Evolutionary conservation across 176 grass and related monocot genomes (phyloP), one percentile per base, ranked within the genome.

Genomic region (Oryza punctata): DNA sequence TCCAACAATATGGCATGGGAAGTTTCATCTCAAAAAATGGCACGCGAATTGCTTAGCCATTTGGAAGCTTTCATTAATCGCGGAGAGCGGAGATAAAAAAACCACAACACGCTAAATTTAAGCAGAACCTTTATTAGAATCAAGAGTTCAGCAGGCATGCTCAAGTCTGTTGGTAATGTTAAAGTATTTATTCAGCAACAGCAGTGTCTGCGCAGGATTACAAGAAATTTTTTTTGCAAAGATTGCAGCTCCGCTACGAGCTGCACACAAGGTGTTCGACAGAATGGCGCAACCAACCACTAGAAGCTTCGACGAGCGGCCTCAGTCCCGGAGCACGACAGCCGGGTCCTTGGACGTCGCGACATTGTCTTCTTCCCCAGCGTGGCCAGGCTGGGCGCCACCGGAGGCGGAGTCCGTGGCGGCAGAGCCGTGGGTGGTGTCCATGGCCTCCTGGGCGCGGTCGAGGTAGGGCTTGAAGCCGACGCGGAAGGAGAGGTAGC

Each of bases 391-490:
- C 8, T 47, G 81, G 12, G 21, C 40, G 45, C 18, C 61, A 25
- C 1, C 70, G 9, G 72, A 41, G 1, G 45, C 65, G 23, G 61
- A n/a, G 28, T 29, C 28, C 28, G 28, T 29, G 14, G 77, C 21
- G 54, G 65, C 3, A 26, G 50, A 10, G 37, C 12, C 10, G 76
- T 14, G 65, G 83, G 73, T 59, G 83, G 73, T 65, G 21, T 89
- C 83, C 68, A 87, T 85, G 80, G 81, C 91, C 74, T 94, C 87
- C 81, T 90, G 85, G 37, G 89, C 89, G 24, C 75, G 89, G 65
- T 99, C 93, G 70, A 96, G 83, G 83, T 95, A 96, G 85, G 91
- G 85, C 65, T 99, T 96, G 93, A 99, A 99, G 0, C 93, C 89
- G 67, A 95, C 60, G 72, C 83, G 85, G 81, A 92, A 93, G 74